phyloP scores from a whole-genome alignment of 2,329 filamentous ascomycete species.

The Colletotrichum tanaceti region DNA sequence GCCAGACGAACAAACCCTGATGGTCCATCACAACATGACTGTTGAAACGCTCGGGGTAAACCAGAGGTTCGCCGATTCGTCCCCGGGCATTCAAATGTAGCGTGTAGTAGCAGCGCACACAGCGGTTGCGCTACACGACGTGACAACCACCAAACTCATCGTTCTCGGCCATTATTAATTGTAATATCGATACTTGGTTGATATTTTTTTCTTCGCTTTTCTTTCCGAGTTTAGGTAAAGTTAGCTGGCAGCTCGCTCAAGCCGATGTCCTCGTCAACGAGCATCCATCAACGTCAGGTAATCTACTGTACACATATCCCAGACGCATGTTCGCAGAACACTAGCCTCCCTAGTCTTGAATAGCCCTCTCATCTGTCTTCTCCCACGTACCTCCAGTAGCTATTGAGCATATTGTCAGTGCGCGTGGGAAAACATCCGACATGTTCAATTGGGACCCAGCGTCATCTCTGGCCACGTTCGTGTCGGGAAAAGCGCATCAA shows the following conservation, averaged over 20 bases:
- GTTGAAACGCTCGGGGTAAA: constrained; percentile 28
- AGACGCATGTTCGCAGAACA: neutral
- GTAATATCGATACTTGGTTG: no score
- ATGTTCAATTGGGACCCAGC: neutral
- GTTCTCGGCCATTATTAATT: no score
- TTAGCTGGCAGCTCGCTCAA: constrained; percentile 21
- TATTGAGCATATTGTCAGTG: neutral
- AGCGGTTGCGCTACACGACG: no score
- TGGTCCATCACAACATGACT: neutral
- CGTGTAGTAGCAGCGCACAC: no score
- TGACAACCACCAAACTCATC: no score
- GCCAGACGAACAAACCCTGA: neutral
- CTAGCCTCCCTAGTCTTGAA: neutral
- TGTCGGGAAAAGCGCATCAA: constrained; percentile 18
- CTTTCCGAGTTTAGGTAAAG: constrained; percentile 22
- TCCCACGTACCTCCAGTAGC: neutral
- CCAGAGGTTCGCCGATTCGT: constrained; percentile 23
- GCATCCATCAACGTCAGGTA: constrained; percentile 8
- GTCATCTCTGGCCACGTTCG: neutral
- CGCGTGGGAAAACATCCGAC: constrained; percentile 15
- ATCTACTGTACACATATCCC: constrained; percentile 18
- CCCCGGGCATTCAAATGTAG: constrained; percentile 5
- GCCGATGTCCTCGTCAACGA: constrained; percentile 18
- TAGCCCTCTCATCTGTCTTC: neutral
- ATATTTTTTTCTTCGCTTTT: constrained; percentile 28